Conservation (phyloP, 2,329 filamentous ascomycete species). For the Aurifilum marmelostoma region DNA sequence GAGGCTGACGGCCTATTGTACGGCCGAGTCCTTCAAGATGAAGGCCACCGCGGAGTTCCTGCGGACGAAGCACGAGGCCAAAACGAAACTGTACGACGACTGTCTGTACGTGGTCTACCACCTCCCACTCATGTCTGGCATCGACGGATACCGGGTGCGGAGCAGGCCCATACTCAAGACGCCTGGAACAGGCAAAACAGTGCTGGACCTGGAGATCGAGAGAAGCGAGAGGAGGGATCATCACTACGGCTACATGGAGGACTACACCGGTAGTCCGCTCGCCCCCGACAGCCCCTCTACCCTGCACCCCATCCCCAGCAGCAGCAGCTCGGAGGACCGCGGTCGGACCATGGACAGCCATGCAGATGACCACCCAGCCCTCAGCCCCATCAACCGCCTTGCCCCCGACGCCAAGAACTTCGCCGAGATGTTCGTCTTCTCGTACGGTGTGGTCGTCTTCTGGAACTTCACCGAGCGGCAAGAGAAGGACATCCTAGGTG, state of each 20-base stretch:
- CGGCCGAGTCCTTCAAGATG: constrained; percentile 90
- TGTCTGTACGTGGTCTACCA: constrained; percentile 97
- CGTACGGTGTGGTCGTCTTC: constrained; percentile 95
- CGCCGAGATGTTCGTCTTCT: constrained; percentile 96
- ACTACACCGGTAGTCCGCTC: constrained; percentile 57
- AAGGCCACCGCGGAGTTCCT: constrained; percentile 87
- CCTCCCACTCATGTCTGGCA: constrained; percentile 81
- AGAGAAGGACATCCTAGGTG: constrained; percentile 94
- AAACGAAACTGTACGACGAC: constrained; percentile 97
- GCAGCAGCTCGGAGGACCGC: constrained; percentile 32
- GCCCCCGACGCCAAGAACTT: constrained; percentile 75
- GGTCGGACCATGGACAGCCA: constrained; percentile 30
- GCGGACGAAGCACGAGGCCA: constrained; percentile 82
- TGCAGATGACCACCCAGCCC: constrained; percentile 41
- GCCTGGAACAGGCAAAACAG: constrained; percentile 83
- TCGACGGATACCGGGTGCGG: constrained; percentile 82
- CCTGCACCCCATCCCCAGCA: constrained; percentile 37
- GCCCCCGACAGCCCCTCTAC: constrained; percentile 13
- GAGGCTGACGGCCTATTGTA: constrained; percentile 93
- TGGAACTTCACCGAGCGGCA: constrained; percentile 98
- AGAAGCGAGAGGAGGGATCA: constrained; percentile 87
- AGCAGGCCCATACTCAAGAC: constrained; percentile 92
- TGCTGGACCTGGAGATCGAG: constrained; percentile 94
- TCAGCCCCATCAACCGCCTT: constrained; percentile 61
- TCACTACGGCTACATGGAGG: constrained; percentile 87